phyloP scores from a whole-genome alignment of 352 stramenopile genomes.

The Phytophthora vignae region DNA sequence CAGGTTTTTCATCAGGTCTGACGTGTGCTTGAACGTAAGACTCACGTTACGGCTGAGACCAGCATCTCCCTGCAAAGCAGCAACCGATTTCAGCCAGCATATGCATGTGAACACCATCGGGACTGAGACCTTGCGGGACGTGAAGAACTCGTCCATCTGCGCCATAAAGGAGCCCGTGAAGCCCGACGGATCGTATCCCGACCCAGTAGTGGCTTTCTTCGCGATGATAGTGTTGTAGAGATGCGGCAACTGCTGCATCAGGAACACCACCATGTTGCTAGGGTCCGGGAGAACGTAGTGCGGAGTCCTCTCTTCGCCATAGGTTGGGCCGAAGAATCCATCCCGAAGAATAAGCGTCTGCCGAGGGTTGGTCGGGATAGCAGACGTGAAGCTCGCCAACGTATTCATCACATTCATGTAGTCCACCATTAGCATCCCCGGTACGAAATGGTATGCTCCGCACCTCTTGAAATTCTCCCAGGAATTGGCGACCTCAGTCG shows the following conservation, averaged over 20 bases:
- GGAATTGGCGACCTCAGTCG: neutral
- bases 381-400: conserved; percentile 31
- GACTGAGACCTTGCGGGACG: conserved; percentile 27
- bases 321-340: conserved; percentile 30
- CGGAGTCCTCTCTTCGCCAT: conserved; percentile 28
- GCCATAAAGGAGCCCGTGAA: conserved; percentile 27
- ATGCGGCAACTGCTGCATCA: conserved; percentile 35
- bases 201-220: conserved; percentile 14
- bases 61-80: conserved; percentile 37
- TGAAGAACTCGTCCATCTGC: conserved; percentile 34
- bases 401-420: conserved; percentile 22
- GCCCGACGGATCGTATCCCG: conserved; percentile 5
- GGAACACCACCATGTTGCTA: conserved; percentile 24
- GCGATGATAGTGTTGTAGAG: conserved; percentile 33
- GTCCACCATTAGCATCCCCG: conserved; percentile 33
- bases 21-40: conserved; percentile 34
- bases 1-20: conserved; percentile 26
- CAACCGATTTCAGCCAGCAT: conserved; percentile 44
- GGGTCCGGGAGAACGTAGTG: conserved; percentile 31
- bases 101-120: conserved; percentile 39
- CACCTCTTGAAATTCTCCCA: conserved; percentile 15
- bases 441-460: conserved; percentile 28
- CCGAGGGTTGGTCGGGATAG: conserved; percentile 4
- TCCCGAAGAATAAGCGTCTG: conserved; percentile 17
- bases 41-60: conserved; percentile 30